Percentiles rank a stretch among this genome's conserved stretches.
phyloP scores from a whole-genome alignment of 1,284 basidiomycete species.

The Rhodotorula sp. region DNA sequence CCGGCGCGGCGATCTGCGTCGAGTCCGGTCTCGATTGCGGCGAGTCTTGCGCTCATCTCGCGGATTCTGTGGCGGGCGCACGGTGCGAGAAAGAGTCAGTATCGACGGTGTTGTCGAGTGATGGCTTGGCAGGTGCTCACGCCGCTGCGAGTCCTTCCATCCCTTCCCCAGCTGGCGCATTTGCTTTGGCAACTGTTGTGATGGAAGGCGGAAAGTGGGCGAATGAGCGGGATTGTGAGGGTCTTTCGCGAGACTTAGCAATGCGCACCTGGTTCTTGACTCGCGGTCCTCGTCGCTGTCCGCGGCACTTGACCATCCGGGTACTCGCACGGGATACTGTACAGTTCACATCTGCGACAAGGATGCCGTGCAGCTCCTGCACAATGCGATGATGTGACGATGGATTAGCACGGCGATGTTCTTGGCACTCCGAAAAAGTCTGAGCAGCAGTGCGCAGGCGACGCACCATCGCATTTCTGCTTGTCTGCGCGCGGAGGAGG shows the following conservation, averaged over 20 bases:
- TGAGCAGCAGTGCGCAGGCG: too few relatives aligned
- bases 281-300: conserved; percentile 4
- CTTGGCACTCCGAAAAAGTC: not conserved
- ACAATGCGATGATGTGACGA: not conserved
- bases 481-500: not conserved
- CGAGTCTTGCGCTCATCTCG: conserved; percentile 30
- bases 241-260: too few relatives aligned
- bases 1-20: conserved; percentile 19
- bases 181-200: not conserved
- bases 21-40: conserved; percentile 29
- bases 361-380: conserved; percentile 6
- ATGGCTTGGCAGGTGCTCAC: not conserved
- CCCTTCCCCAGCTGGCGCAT: not conserved
- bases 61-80: conserved; percentile 10
- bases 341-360: conserved; percentile 34
- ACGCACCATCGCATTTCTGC: conserved; percentile 21
- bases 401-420: not conserved
- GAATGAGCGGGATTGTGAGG: too few relatives aligned
- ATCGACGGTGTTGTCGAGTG: not conserved
- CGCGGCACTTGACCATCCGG: conserved; percentile 21
- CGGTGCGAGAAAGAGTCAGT: not conserved
- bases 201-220: too few relatives aligned
- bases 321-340: conserved; percentile 13
- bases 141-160: not conserved
- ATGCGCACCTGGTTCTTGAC: too few relatives aligned